Conservation (phyloP, 1,284 basidiomycete genomes). For the Inonotus hispidus region DNA sequence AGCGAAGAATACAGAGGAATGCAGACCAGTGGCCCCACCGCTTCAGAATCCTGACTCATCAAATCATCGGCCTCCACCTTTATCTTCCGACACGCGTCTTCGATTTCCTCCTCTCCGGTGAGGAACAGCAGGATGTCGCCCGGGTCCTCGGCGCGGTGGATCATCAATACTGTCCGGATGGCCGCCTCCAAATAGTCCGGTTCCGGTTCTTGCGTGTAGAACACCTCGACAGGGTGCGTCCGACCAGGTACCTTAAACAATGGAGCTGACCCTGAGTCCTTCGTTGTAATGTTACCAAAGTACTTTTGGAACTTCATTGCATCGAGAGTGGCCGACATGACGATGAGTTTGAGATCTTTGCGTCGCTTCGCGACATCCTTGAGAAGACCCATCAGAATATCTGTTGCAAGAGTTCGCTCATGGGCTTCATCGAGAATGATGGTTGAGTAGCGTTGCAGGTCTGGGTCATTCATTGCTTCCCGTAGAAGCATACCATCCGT, state of each 20-base stretch:
- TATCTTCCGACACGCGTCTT: constrained; percentile 94
- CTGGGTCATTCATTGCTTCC: constrained; percentile 96
- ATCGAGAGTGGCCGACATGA: constrained; percentile 99
- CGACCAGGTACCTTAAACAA: constrained; percentile 95
- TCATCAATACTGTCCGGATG: constrained; percentile 95
- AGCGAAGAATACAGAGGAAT: constrained; percentile 93
- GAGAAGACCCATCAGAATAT: constrained; percentile 95
- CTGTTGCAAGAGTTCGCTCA: constrained; percentile 96
- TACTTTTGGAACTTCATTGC: constrained; percentile 97
- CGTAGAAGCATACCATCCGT: constrained; percentile 98
- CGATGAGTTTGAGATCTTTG: constrained; percentile 90
- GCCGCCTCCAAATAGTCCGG: constrained; percentile 97
- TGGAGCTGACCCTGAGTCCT: constrained; percentile 49
- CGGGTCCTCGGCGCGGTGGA: constrained; percentile 92
- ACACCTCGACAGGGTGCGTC: constrained; percentile 94
- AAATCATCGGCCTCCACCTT: constrained; percentile 85
- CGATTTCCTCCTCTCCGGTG: constrained; percentile 98
- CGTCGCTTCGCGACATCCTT: constrained; percentile 76
- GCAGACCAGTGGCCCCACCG: constrained; percentile 83
- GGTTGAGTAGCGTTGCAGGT: constrained; percentile 86
- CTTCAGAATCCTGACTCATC: constrained; percentile 59
- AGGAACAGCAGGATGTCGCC: constrained; percentile 95
- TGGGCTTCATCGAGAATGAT: constrained; percentile 99
- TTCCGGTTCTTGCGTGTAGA: constrained; percentile 95
- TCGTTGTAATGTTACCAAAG: constrained; percentile 40